phyloP scores from a whole-genome alignment of 371 early-diverging fungal species.

The Apophysomyces elegans region DNA sequence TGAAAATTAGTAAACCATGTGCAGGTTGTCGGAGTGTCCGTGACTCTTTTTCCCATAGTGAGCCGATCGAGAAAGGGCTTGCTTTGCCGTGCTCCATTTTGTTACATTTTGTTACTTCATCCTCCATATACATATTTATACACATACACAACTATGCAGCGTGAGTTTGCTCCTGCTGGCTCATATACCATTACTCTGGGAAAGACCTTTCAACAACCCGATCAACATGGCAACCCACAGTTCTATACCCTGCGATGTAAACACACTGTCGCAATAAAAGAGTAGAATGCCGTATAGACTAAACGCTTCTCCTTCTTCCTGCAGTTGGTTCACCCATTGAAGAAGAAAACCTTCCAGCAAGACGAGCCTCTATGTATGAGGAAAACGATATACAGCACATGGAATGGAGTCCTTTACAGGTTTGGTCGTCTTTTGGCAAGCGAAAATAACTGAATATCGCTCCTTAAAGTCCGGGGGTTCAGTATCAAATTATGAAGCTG shows the following conservation, averaged over 20 bases:
- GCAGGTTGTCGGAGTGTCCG: too few species aligned
- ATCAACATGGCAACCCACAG: conserved; percentile 1
- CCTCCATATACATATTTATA: neutral
- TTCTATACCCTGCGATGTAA: conserved; percentile 9
- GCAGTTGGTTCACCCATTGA: neutral
- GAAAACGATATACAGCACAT: neutral
- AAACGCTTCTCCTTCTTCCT: neutral
- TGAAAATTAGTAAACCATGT: too few species aligned
- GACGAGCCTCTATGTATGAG: conserved; percentile 1
- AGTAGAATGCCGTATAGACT: neutral
- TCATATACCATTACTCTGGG: conserved; percentile 8
- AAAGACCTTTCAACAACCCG: conserved; percentile 1
- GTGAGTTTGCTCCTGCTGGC: conserved; percentile 6
- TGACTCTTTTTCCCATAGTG: too few species aligned
- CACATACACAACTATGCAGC: neutral
- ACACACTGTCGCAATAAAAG: neutral
- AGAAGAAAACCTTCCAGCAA: conserved; percentile 3
- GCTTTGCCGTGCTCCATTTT: too few species aligned
- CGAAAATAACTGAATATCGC: neutral
- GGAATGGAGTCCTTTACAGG: conserved; percentile 7
- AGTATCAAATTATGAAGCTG: neutral
- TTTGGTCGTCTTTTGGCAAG: neutral
- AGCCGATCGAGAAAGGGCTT: too few species aligned
- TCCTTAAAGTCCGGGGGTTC: neutral
- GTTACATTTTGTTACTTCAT: neutral